Conservation (phyloP, 768 basidiomycete species). For the Boletus fagicola region DNA sequence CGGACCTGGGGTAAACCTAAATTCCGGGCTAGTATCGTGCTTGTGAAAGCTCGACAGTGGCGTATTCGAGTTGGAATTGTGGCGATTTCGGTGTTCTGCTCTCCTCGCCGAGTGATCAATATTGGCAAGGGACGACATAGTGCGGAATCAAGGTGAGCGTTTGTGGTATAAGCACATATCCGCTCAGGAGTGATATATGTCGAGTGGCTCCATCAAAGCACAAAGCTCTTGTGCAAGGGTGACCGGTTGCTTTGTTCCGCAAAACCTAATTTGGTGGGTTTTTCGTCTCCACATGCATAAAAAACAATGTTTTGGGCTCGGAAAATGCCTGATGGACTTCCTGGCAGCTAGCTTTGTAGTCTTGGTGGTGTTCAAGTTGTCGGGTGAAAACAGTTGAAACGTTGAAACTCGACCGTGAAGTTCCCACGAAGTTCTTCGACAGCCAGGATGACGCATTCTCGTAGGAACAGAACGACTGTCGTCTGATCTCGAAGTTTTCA, state of each 20-base stretch:
- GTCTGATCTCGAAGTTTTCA: no score
- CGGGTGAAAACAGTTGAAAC: neutral
- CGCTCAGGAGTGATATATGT: neutral
- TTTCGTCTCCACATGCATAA: neutral
- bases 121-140: constrained; percentile 7
- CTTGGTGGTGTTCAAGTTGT: neutral
- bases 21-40: neutral
- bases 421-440: neutral
- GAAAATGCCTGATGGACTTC: neutral
- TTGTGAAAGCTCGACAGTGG: neutral
- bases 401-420: no score
- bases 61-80: neutral
- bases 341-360: neutral
- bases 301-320: no score
- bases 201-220: constrained; percentile 16
- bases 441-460: neutral
- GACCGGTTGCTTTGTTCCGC: constrained; percentile 13
- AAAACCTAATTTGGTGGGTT: neutral
- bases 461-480: no score
- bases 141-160: constrained; percentile 2
- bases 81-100: no score
- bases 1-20: neutral
- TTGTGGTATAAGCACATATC: neutral
- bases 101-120: neutral
- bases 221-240: constrained; percentile 14